Evolutionary conservation across 805 yeast species (phyloP).

Genomic region (Komagataella pastoris): DNA sequence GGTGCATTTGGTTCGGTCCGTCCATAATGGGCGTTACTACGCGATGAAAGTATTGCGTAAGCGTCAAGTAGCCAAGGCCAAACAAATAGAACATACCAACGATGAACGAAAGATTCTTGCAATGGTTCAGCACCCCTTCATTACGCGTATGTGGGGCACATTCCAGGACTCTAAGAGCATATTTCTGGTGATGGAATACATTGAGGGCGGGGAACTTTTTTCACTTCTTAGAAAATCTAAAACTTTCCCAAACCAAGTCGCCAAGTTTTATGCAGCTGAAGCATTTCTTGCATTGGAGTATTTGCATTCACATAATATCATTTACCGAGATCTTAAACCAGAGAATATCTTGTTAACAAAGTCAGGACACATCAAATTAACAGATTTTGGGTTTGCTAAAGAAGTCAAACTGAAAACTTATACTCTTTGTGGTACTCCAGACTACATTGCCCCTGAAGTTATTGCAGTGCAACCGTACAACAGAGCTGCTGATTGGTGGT

Average conservation of each 20-base stretch:
- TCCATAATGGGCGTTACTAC: constrained; percentile 45
- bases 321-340: constrained; percentile 48
- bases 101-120: constrained; percentile 48
- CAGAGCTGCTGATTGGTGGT: constrained; percentile 57
- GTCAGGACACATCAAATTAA: constrained; percentile 46
- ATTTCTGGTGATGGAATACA: constrained; percentile 54
- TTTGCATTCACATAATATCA: constrained; percentile 43
- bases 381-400: constrained; percentile 53
- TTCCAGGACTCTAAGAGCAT: constrained; percentile 43
- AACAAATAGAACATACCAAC: constrained; percentile 52
- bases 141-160: constrained; percentile 58
- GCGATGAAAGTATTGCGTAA: constrained; percentile 48
- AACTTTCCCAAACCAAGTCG: constrained; percentile 49
- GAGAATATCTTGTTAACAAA: constrained; percentile 46
- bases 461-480: constrained; percentile 50
- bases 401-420: constrained; percentile 47
- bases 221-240: constrained; percentile 42
- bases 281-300: constrained; percentile 46
- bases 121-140: constrained; percentile 45
- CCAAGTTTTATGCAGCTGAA: constrained; percentile 52
- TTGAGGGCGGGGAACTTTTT: constrained; percentile 52
- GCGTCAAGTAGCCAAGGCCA: constrained; percentile 44
- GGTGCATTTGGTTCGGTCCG: constrained; percentile 43
- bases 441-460: constrained; percentile 55
- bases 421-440: constrained; percentile 54